Evolutionary conservation across 1,284 basidiomycete genomes (phyloP).

Genomic region (Sporisorium reilianum): DNA sequence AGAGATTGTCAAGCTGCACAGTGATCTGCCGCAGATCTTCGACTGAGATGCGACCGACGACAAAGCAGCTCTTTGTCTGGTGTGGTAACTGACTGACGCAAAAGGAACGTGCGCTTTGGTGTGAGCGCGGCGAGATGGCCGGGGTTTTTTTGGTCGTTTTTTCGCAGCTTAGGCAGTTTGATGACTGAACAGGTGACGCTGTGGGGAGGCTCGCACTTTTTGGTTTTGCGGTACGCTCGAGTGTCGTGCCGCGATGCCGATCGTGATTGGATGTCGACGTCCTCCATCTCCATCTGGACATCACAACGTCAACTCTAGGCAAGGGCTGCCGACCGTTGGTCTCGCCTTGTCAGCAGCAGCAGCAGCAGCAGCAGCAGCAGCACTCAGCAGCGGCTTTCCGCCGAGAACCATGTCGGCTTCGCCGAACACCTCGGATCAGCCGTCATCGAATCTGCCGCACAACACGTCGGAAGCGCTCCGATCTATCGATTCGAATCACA

Average conservation of each 20-base stretch:
- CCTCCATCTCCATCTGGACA: background rate
- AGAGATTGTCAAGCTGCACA: background rate
- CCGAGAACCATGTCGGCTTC: slow-evolving; percentile 18
- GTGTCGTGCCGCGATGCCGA: background rate
- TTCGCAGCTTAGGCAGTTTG: background rate
- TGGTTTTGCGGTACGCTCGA: background rate
- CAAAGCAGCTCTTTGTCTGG: background rate
- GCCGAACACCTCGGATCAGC: slow-evolving; percentile 13
- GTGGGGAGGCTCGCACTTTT: background rate
- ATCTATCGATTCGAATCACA: slow-evolving; percentile 6
- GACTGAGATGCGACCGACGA: background rate
- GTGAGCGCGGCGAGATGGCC: slow-evolving; percentile 3
- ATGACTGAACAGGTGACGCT: slow-evolving; percentile 1
- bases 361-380: too few relatives aligned
- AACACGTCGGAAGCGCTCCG: slow-evolving; percentile 23
- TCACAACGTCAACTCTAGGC: slow-evolving; percentile 4
- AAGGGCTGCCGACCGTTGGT: slow-evolving; percentile 17
- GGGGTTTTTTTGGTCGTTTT: background rate
- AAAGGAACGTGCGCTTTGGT: slow-evolving; percentile 3
- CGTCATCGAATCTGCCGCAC: slow-evolving; percentile 4
- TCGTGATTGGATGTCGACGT: background rate
- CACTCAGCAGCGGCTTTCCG: background rate
- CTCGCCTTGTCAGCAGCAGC: background rate
- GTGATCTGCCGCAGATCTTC: background rate
- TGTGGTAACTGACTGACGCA: background rate